These are phyloP conservation scores for Potentilla sterilis DNA, from an alignment of 306 rosid genomes.

Conservation along the genomic window DNA sequence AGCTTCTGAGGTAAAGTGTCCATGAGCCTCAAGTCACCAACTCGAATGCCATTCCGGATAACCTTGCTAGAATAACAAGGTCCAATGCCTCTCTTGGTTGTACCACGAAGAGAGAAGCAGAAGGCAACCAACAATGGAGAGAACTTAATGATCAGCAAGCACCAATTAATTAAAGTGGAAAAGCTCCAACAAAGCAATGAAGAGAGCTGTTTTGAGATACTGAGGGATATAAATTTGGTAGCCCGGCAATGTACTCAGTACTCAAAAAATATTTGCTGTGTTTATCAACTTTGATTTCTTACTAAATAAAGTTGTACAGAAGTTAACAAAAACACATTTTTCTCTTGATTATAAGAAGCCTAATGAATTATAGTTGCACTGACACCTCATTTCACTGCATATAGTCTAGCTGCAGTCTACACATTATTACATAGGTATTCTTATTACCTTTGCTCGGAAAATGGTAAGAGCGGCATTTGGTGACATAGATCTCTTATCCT, in stretches of 20 bases:
- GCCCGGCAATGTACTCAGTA: not conserved
- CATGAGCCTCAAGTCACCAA: slow-evolving; percentile 81
- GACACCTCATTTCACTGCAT: not conserved
- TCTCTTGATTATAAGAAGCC: not conserved
- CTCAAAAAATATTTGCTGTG: not conserved
- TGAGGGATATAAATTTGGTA: slow-evolving; percentile 5
- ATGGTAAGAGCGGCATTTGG: slow-evolving; percentile 93
- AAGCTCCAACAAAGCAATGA: slow-evolving; percentile 13
- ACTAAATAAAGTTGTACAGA: not conserved
- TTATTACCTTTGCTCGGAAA: slow-evolving; percentile 79
- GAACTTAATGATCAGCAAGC: slow-evolving; percentile 21
- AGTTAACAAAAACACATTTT: not conserved
- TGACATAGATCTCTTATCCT: slow-evolving; percentile 78
- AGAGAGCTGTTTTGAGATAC: not conserved
- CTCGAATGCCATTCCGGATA: slow-evolving; percentile 85
- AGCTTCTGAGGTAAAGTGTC: slow-evolving; percentile 85
- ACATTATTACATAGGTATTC: not conserved
- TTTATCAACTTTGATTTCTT: not conserved
- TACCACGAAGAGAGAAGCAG: slow-evolving; percentile 54
- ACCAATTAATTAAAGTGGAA: slow-evolving; percentile 33
- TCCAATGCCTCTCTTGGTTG: slow-evolving; percentile 98
- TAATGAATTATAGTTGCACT: not conserved
- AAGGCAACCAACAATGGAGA: not conserved
- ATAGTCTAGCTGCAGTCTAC: not conserved
- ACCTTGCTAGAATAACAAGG: slow-evolving; percentile 94